Base-by-base conservation (phyloP, 2,329 filamentous ascomycete species). In the Monilinia vaccinii-corymbosi region DNA sequence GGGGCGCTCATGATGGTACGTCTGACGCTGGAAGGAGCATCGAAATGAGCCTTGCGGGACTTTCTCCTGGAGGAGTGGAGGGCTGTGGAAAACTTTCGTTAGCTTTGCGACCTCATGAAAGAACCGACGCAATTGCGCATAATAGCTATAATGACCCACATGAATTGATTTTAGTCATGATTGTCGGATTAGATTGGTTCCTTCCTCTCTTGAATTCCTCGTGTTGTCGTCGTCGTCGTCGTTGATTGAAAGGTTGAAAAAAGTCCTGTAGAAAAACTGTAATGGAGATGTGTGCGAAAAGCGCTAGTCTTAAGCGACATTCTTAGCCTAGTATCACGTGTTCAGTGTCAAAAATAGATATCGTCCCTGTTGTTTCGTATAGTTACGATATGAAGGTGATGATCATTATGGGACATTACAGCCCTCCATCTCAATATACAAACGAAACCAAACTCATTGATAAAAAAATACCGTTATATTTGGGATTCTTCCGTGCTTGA, bases 31-130 rank as follows among this genome's bases (percentile, higher is more conserved):
- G 92, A 97, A 71, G 92, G 91, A 71, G 94, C 94, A 77, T 84
- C 82, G 86, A 96, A 99, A 85, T 99, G 93, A 77, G 91, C 89
- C 85, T 96, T 96, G 80, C 94, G 91, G 81, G 91, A 94, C 91
- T 99, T 99, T 82, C 93, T 88, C 81, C 93, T 87, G 75, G 91
- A 96, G 79, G 89, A 90, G 78, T 82, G 77, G 74, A 91, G 75
- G 73, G 76, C 84, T 87, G 68, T 23, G 60, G 45, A 31, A 58
- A 50, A 11, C 61, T 66, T 50, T 66, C 51, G 57, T 61, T 49
- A 58, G 57, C 45, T 55, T 53, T 53, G 23, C 57, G 34, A 18
- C 45, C 47, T 23, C 16, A n/a, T 28, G 14, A 8, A 34, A 23
- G 25, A 21, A 21, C 9, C 7, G n/a, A 11, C 40, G 28, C 32